Conservation (phyloP, 768 basidiomycete genomes). For the Boletus rufocinnamomeus region DNA sequence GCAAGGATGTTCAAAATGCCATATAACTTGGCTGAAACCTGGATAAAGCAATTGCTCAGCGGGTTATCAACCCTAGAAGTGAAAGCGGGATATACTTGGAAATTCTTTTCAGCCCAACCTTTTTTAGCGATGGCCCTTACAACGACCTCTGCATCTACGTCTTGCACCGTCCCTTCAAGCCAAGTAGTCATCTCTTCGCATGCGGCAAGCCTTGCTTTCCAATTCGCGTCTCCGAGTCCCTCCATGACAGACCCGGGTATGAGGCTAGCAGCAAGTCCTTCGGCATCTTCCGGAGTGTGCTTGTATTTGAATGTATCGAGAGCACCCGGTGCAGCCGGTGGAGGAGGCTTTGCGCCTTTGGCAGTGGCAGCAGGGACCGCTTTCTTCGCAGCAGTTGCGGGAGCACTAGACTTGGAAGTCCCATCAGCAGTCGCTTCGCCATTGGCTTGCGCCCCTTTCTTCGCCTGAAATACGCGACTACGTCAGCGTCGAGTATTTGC, state of each 20-base stretch:
- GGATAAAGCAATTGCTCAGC: slow-evolving; percentile 12
- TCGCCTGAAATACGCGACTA: slow-evolving; percentile 39
- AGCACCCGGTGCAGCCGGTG: slow-evolving; percentile 50
- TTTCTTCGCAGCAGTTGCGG: slow-evolving; percentile 45
- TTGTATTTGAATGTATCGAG: slow-evolving; percentile 90
- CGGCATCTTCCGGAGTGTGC: slow-evolving; percentile 91
- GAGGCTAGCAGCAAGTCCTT: slow-evolving; percentile 67
- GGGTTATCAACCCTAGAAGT: background rate
- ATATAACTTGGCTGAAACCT: slow-evolving; percentile 94
- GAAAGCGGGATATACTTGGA: slow-evolving; percentile 62
- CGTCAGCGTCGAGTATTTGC: slow-evolving; percentile 1
- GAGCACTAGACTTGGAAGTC: slow-evolving; percentile 22
- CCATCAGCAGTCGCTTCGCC: slow-evolving; percentile 25
- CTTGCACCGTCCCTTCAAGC: slow-evolving; percentile 67
- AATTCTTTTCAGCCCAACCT: slow-evolving; percentile 99
- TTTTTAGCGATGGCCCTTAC: slow-evolving; percentile 88
- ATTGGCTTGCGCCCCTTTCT: slow-evolving; percentile 49
- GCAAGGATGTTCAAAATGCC: slow-evolving; percentile 73
- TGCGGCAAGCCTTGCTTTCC: slow-evolving; percentile 89
- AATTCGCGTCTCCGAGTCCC: slow-evolving; percentile 83
- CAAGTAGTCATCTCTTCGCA: slow-evolving; percentile 84
- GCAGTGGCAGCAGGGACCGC: slow-evolving; percentile 40
- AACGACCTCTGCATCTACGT: slow-evolving; percentile 84
- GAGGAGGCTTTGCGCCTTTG: slow-evolving; percentile 49
- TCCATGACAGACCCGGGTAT: slow-evolving; percentile 72